Conservation (phyloP, 2,329 filamentous ascomycete species). For the Trichoderma gracile region DNA sequence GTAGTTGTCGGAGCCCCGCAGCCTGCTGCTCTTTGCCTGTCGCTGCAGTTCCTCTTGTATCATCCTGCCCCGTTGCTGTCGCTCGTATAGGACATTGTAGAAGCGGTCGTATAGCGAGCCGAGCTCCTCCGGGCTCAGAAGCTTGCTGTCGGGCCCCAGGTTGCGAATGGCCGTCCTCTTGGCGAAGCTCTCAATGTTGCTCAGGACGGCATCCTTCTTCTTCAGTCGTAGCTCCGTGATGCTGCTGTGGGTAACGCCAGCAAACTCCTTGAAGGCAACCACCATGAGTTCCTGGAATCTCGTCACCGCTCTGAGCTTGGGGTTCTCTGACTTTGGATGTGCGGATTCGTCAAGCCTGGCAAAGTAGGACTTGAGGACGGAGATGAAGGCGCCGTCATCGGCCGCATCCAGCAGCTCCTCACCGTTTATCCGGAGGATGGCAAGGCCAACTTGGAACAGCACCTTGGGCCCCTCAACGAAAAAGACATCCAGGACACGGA, state of each 20-base stretch:
- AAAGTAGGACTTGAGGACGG: constrained; percentile 93
- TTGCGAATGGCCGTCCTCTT: constrained; percentile 97
- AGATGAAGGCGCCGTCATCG: constrained; percentile 96
- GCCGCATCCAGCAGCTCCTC: constrained; percentile 91
- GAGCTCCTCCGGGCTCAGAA: constrained; percentile 80
- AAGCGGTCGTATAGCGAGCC: constrained; percentile 92
- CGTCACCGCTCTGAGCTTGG: constrained; percentile 90
- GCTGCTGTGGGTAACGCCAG: constrained; percentile 88
- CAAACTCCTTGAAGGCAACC: constrained; percentile 97
- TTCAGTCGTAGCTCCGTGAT: constrained; percentile 86
- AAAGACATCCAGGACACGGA: constrained; percentile 94
- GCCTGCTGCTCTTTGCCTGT: constrained; percentile 60
- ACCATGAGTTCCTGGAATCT: constrained; percentile 98
- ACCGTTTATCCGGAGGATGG: constrained; percentile 95
- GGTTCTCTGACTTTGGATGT: constrained; percentile 92
- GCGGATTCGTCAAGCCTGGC: constrained; percentile 90
- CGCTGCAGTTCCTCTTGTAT: constrained; percentile 74
- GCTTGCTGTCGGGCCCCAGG: constrained; percentile 92
- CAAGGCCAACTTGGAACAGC: constrained; percentile 91
- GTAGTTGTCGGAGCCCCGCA: constrained; percentile 43
- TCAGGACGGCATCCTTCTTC: constrained; percentile 91
- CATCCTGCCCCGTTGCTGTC: constrained; percentile 77
- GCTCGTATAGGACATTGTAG: constrained; percentile 87
- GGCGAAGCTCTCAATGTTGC: constrained; percentile 95
- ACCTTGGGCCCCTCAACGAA: constrained; percentile 98